Evolutionary conservation across 805 yeast species (phyloP).

Genomic region (Metschnikowia reukaufii): DNA sequence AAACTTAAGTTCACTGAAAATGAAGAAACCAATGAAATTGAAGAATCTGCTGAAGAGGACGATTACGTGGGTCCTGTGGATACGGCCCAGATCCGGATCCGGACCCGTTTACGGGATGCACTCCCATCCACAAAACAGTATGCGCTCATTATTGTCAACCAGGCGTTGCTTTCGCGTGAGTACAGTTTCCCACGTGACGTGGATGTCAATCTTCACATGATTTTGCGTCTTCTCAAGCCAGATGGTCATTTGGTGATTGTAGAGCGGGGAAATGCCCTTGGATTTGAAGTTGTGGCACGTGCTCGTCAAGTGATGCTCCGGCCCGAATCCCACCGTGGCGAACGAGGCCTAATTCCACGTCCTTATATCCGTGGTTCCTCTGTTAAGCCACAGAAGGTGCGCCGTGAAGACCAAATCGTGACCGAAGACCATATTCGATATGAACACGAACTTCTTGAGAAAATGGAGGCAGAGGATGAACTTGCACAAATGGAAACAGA

Average conservation of each 20-base stretch:
- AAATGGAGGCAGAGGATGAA: slow-evolving; percentile 25
- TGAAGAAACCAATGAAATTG: slow-evolving; percentile 14
- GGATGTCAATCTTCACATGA: slow-evolving; percentile 61
- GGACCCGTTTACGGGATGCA: slow-evolving; percentile 54
- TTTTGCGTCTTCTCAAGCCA: slow-evolving; percentile 65
- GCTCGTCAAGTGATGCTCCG: slow-evolving; percentile 90
- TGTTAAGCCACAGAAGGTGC: slow-evolving; percentile 38
- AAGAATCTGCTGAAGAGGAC: slow-evolving; percentile 11
- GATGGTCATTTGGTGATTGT: slow-evolving; percentile 76
- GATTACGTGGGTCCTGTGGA: slow-evolving; percentile 49
- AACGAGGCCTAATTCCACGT: slow-evolving; percentile 65
- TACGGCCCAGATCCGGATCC: slow-evolving; percentile 52
- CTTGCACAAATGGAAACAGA: too few species aligned
- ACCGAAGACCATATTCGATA: slow-evolving; percentile 35
- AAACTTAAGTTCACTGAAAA: slow-evolving; percentile 13
- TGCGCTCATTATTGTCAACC: slow-evolving; percentile 81
- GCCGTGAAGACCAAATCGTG: slow-evolving; percentile 36
- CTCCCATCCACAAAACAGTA: slow-evolving; percentile 57
- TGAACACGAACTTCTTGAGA: slow-evolving; percentile 32
- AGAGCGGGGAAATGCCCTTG: slow-evolving; percentile 88
- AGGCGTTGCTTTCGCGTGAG: slow-evolving; percentile 64
- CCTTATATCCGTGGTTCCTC: slow-evolving; percentile 59
- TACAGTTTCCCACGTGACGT: slow-evolving; percentile 69
- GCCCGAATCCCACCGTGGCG: slow-evolving; percentile 64
- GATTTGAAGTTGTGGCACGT: slow-evolving; percentile 84